These are phyloP conservation scores for Arthroderma sp. DNA, from an alignment of 2,329 filamentous ascomycete genomes.

Conservation along the genomic window DNA sequence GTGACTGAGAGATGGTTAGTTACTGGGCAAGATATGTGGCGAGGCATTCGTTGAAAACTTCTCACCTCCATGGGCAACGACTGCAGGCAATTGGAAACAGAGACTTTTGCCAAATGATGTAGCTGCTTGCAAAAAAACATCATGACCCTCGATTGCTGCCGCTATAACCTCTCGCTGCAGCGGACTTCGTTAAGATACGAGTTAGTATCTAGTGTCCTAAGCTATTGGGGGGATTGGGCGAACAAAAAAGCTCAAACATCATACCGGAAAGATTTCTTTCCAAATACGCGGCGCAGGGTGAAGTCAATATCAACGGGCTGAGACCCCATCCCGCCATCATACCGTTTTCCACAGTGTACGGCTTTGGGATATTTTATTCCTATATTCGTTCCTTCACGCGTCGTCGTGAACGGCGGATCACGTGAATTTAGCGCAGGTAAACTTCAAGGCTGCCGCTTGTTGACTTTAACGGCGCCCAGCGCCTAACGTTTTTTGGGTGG, in stretches of 20 bases:
- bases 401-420: no score
- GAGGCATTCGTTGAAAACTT: no score
- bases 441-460: no score
- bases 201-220: background rate
- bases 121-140: constrained; percentile 81
- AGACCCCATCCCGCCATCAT: constrained; percentile 13
- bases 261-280: constrained; percentile 60
- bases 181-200: constrained; percentile 41
- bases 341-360: background rate
- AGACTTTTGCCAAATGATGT: constrained; percentile 78
- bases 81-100: constrained; percentile 87
- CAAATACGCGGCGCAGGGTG: constrained; percentile 59
- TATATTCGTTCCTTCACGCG: no score
- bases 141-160: constrained; percentile 65
- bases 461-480: no score
- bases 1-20: constrained; percentile 47
- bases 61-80: constrained; percentile 74
- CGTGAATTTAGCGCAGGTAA: no score
- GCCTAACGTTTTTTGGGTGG: no score
- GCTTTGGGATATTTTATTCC: no score
- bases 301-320: constrained; percentile 52
- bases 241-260: constrained; percentile 4
- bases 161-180: constrained; percentile 77
- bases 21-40: no score
- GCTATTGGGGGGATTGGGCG: background rate